phyloP scores from a whole-genome alignment of 345 rosid species.

The Salix exigua region DNA sequence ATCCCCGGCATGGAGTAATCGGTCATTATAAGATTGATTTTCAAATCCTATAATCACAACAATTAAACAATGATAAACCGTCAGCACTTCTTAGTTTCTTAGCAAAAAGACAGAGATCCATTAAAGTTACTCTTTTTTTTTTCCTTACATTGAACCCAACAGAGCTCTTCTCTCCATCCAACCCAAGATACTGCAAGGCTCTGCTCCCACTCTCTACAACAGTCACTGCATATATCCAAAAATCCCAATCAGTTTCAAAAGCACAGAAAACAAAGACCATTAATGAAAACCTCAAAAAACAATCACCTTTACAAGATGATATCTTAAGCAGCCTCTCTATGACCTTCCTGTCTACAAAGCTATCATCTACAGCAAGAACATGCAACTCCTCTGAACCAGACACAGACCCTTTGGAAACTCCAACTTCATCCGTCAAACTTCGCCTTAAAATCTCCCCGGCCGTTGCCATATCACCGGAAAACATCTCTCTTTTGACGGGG shows the following conservation, averaged over 20 bases:
- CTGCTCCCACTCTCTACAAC: slow-evolving; percentile 67
- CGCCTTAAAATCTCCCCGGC: slow-evolving; percentile 35
- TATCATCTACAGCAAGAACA: slow-evolving; percentile 95
- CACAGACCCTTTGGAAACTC: slow-evolving; percentile 15
- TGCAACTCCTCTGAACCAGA: slow-evolving; percentile 52
- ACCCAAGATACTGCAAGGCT: slow-evolving; percentile 72
- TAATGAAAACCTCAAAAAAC: background rate
- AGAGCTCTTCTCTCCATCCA: slow-evolving; percentile 61
- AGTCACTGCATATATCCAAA: slow-evolving; percentile 44
- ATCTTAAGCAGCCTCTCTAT: slow-evolving; percentile 71
- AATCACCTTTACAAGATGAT: slow-evolving; percentile 73
- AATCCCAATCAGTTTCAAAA: background rate
- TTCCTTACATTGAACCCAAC: slow-evolving; percentile 60
- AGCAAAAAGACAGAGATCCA: slow-evolving; percentile 12
- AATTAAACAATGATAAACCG: background rate
- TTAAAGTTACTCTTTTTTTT: background rate
- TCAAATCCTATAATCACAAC: slow-evolving; percentile 47
- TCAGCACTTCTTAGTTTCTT: slow-evolving; percentile 4
- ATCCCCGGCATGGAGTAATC: slow-evolving; percentile 88
- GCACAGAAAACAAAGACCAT: background rate
- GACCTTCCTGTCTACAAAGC: slow-evolving; percentile 70
- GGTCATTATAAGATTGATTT: slow-evolving; percentile 71
- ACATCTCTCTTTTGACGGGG: background rate
- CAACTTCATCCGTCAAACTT: slow-evolving; percentile 10
- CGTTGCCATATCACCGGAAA: slow-evolving; percentile 21